Evolutionary conservation across 228 moss, liverwort and hornwort species (phyloP).

Genomic region (Sphagnum magellanicum): DNA sequence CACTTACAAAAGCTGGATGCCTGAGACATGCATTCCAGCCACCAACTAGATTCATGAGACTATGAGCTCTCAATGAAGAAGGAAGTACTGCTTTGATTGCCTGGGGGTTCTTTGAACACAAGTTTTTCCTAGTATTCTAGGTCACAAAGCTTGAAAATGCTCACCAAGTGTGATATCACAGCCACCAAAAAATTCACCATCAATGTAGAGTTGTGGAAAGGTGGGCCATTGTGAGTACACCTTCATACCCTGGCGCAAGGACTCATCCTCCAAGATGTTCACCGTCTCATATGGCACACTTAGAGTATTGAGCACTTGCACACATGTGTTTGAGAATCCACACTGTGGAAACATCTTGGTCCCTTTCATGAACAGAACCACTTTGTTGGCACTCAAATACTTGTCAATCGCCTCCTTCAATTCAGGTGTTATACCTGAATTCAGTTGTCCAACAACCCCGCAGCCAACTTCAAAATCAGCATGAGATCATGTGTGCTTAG

Average conservation of each 20-base stretch:
- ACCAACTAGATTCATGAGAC: not conserved
- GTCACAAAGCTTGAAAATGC: conserved; percentile 5
- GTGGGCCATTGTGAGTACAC: conserved; percentile 88
- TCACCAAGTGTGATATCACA: conserved; percentile 78
- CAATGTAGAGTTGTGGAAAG: conserved; percentile 85
- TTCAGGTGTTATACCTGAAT: conserved; percentile 37
- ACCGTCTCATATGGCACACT: conserved; percentile 74
- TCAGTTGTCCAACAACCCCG: conserved; percentile 25
- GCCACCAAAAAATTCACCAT: conserved; percentile 88
- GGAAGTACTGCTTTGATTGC: not conserved
- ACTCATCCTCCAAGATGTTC: conserved; percentile 77
- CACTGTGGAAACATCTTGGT: conserved; percentile 88
- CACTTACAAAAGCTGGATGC: no score
- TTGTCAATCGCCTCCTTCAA: conserved; percentile 69
- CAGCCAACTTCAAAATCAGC: not conserved
- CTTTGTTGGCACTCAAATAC: conserved; percentile 66
- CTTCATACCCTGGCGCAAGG: conserved; percentile 79
- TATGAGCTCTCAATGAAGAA: not conserved
- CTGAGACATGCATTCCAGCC: no score
- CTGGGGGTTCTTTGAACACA: not conserved
- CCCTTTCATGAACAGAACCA: conserved; percentile 93
- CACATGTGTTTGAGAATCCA: conserved; percentile 85
- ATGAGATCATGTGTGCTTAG: no score
- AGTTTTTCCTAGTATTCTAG: not conserved
- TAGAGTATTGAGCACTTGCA: conserved; percentile 73